Evolutionary conservation across 1,284 basidiomycete genomes (phyloP).

Genomic region (Moesziomyces parantarcticus): DNA sequence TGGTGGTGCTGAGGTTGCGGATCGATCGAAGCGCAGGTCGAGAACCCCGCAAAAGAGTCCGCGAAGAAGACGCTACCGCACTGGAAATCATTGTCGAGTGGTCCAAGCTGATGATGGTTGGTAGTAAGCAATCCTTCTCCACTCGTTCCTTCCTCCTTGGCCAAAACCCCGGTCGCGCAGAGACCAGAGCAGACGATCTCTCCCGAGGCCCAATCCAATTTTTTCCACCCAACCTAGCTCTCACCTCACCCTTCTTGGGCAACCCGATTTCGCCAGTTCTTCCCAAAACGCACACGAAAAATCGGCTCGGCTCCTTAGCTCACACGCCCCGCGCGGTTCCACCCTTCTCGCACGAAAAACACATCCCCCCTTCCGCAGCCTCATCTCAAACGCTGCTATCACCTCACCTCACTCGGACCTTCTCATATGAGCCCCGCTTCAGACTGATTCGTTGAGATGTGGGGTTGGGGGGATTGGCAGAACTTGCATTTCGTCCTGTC

Average conservation of each 20-base stretch:
- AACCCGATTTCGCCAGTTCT: no score
- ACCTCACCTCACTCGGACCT: not conserved
- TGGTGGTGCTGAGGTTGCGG: conserved; percentile 19
- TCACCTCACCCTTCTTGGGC: no score
- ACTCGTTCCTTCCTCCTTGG: not conserved
- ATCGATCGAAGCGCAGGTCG: conserved; percentile 8
- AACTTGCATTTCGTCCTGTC: conserved; percentile 28
- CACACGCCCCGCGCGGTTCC: no score
- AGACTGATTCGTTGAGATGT: no score
- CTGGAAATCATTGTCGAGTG: conserved; percentile 21
- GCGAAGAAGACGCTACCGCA: conserved; percentile 34
- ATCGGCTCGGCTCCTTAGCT: no score
- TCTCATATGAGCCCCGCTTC: not conserved
- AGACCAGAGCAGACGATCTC: no score
- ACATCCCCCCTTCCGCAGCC: no score
- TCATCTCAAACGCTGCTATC: no score
- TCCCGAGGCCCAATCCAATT: not conserved
- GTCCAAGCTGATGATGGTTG: not conserved
- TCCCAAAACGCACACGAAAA: no score
- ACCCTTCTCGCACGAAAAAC: no score
- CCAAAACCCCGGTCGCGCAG: not conserved
- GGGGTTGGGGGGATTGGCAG: conserved; percentile 3
- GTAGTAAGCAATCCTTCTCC: not conserved
- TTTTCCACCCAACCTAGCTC: not conserved
- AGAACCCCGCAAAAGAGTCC: conserved; percentile 6